These are phyloP conservation scores for Phytophthora aleatoria DNA, from an alignment of 352 stramenopile species.

Conservation along the genomic window DNA sequence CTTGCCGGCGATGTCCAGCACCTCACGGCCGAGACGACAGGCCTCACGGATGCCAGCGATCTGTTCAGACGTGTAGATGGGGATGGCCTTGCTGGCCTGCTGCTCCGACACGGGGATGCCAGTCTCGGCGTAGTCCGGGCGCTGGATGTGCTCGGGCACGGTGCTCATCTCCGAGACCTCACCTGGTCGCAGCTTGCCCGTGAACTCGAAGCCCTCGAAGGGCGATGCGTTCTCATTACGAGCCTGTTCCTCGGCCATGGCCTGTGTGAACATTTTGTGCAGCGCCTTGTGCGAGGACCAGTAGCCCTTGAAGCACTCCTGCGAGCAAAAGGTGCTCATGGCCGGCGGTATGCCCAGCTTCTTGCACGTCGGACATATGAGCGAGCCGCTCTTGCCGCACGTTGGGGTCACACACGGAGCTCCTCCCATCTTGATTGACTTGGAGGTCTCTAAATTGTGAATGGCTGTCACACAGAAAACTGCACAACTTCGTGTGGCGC, in stretches of 20 bases:
- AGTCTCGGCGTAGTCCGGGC: conserved; percentile 92
- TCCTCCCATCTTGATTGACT: conserved; percentile 27
- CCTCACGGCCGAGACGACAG: conserved; percentile 90
- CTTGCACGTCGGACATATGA: conserved; percentile 92
- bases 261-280: conserved; percentile 93
- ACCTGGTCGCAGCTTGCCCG: conserved; percentile 79
- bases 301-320: conserved; percentile 97
- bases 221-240: conserved; percentile 26
- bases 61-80: conserved; percentile 93
- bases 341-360: conserved; percentile 86
- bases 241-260: conserved; percentile 39
- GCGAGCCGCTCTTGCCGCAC: conserved; percentile 81
- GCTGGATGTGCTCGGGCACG: conserved; percentile 78
- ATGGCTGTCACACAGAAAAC: conserved; percentile 23
- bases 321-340: conserved; percentile 92
- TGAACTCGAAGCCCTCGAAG: conserved; percentile 83
- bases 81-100: conserved; percentile 75
- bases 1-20: conserved; percentile 94
- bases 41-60: conserved; percentile 94
- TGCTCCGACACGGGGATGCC: conserved; percentile 75
- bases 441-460: conserved; percentile 22
- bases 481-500: conserved; percentile 5
- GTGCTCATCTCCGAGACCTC: conserved; percentile 75
- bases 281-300: conserved; percentile 96
- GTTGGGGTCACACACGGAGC: conserved; percentile 69